Conservation (phyloP, 2,329 filamentous ascomycete species). For the Aspergillus neoniger region DNA sequence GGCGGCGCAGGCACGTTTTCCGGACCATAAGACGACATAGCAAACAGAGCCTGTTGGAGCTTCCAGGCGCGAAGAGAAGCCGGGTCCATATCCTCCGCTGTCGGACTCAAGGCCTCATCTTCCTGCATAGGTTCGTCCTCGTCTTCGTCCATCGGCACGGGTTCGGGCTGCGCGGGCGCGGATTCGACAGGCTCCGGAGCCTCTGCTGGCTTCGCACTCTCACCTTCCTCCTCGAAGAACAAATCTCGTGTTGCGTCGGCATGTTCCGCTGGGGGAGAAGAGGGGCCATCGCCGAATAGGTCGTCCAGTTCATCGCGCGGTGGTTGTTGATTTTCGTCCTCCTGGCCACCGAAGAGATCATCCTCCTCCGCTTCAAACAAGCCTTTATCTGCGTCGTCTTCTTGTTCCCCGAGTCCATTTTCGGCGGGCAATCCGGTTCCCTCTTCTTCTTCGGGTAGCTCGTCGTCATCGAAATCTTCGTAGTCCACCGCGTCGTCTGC, state of each 20-base stretch:
- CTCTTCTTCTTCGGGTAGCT: constrained; percentile 68
- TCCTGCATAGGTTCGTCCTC: constrained; percentile 29
- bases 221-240: constrained; percentile 33
- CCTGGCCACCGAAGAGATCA: constrained; percentile 34
- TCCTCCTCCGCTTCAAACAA: constrained; percentile 42
- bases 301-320: constrained; percentile 49
- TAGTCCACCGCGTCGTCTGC: constrained; percentile 90
- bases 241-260: constrained; percentile 35
- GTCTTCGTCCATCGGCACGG: constrained; percentile 30
- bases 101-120: constrained; percentile 29
- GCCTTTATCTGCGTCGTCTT: constrained; percentile 30
- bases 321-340: constrained; percentile 24
- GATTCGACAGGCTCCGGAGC: constrained; percentile 1
- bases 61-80: constrained; percentile 46
- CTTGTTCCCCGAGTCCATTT: constrained; percentile 61
- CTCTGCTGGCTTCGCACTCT: constrained; percentile 21
- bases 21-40: constrained; percentile 50
- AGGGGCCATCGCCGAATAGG: constrained; percentile 49
- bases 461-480: constrained; percentile 88
- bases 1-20: constrained; percentile 68
- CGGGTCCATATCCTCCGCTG: constrained; percentile 45
- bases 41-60: constrained; percentile 50
- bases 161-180: constrained; percentile 15
- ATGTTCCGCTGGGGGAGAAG: constrained; percentile 36
- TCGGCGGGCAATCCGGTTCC: constrained; percentile 27